A percentile compares a stretch with the other conserved stretches of the same genome.
Evolutionary conservation across 345 rosid species (phyloP).

Genomic region (Murraya paniculata): DNA sequence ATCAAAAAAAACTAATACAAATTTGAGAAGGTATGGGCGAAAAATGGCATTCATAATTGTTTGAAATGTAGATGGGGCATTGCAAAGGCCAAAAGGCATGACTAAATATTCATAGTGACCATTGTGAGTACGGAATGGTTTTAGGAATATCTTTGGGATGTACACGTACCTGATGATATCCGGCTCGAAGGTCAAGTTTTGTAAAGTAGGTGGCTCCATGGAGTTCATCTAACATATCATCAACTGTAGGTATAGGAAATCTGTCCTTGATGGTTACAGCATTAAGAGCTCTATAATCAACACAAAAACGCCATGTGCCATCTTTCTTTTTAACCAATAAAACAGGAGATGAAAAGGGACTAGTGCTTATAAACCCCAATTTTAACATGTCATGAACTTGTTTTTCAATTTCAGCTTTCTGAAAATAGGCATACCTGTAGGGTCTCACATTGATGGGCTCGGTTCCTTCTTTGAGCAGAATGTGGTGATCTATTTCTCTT

Average conservation of each 20-base stretch:
- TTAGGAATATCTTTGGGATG: background rate
- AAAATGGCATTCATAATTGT: background rate
- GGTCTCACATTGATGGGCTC: too few relatives aligned
- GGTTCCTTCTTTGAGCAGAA: too few relatives aligned
- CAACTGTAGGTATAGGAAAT: background rate
- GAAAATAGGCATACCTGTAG: too few relatives aligned
- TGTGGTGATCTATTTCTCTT: too few relatives aligned
- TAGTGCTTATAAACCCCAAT: too few relatives aligned
- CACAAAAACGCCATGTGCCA: too few relatives aligned
- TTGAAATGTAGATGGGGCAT: background rate
- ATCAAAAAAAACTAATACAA: background rate
- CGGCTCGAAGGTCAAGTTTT: background rate
- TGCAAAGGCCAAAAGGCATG: background rate
- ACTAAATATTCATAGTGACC: background rate
- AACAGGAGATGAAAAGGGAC: too few relatives aligned
- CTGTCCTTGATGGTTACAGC: background rate
- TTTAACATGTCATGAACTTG: too few relatives aligned
- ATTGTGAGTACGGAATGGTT: background rate
- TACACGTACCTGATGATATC: background rate
- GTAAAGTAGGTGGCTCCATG: background rate
- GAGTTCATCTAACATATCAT: constrained; percentile 5
- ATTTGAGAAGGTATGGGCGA: background rate
- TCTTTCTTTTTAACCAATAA: too few relatives aligned
- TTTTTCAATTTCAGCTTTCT: too few relatives aligned
- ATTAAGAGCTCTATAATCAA: background rate